A percentile compares a stretch with the other conserved stretches of the same genome.
phyloP scores from a whole-genome alignment of 2,329 filamentous ascomycete genomes.

The Fusarium sp. region DNA sequence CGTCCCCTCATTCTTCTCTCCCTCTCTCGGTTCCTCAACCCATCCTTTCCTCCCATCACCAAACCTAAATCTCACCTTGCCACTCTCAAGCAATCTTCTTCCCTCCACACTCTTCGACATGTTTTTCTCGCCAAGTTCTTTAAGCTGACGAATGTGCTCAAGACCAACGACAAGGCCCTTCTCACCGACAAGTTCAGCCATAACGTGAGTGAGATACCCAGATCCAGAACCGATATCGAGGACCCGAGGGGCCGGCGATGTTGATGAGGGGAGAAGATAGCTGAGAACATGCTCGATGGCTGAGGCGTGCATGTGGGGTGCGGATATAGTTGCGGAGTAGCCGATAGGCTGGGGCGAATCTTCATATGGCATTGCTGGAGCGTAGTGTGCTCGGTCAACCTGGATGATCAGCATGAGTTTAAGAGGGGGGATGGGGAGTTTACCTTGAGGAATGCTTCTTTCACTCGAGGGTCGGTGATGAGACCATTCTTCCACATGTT shows the following conservation, averaged over 20 bases:
- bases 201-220: conserved; percentile 87
- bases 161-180: conserved; percentile 72
- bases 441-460: conserved; percentile 83
- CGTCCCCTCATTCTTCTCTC: conserved; percentile 59
- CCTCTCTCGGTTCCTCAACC: conserved; percentile 57
- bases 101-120: conserved; percentile 73
- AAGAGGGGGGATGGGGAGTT: conserved; percentile 3
- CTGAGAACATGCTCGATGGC: conserved; percentile 63
- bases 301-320: conserved; percentile 71
- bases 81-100: conserved; percentile 67
- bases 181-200: conserved; percentile 79
- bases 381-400: conserved; percentile 91
- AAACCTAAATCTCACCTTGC: conserved; percentile 76
- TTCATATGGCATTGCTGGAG: conserved; percentile 75
- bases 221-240: conserved; percentile 82
- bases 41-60: conserved; percentile 80
- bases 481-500: conserved; percentile 80
- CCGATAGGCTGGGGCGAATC: conserved; percentile 68
- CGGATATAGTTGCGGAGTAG: conserved; percentile 67
- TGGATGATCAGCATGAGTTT: conserved; percentile 49
- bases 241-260: conserved; percentile 61
- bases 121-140: conserved; percentile 72
- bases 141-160: conserved; percentile 76
- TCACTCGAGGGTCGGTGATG: conserved; percentile 78
- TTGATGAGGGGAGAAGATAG: conserved; percentile 54